Conservation (phyloP, 73 alveolate species). For the Paramecium biaurelia region DNA sequence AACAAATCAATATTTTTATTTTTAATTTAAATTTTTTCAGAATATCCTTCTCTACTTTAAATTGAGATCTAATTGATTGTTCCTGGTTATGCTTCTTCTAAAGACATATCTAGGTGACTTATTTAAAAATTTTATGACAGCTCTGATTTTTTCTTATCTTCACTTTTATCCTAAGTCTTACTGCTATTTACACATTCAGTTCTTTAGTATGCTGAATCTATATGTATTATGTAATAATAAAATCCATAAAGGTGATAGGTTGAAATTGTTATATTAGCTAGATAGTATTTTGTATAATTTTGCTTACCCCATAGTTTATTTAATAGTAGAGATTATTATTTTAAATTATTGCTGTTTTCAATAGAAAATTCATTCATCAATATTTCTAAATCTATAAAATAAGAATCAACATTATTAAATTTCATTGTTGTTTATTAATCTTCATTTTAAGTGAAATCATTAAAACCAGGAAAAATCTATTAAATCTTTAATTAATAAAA, state of each 20-base stretch:
- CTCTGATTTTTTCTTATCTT: not conserved
- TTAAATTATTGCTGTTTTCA: not conserved
- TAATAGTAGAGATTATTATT: not conserved
- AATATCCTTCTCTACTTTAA: slow-evolving; percentile 21
- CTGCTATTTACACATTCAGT: not conserved
- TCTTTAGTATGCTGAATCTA: not conserved
- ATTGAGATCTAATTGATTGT: not conserved
- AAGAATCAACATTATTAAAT: not conserved
- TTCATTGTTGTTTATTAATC: not conserved
- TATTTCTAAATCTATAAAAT: not conserved
- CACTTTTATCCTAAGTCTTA: not conserved
- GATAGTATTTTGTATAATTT: not conserved
- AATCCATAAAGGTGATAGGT: not conserved
- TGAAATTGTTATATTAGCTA: not conserved
- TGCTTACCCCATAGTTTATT: not conserved
- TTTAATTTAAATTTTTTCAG: not conserved
- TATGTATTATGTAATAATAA: not conserved
- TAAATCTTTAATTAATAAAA: not conserved
- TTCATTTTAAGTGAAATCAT: not conserved
- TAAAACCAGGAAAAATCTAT: not conserved
- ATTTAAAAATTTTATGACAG: not conserved
- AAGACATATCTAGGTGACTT: not conserved
- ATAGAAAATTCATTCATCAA: not conserved
- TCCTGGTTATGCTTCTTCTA: not conserved
- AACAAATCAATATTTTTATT: not conserved